phyloP scores from a whole-genome alignment of 305 asterid species.

The Ajuga reptans region DNA sequence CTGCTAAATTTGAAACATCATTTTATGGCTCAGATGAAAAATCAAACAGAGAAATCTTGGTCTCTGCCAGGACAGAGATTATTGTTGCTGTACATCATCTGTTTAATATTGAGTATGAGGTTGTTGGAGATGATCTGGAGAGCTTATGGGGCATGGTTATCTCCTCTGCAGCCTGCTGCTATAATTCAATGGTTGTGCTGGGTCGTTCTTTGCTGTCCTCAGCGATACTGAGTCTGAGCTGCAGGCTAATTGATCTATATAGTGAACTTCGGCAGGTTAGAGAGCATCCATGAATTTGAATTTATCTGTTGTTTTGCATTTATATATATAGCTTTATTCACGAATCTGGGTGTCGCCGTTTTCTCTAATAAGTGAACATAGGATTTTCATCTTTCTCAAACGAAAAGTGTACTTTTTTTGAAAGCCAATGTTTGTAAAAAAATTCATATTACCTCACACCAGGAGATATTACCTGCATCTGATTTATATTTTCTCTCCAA shows the following conservation, averaged over 20 bases:
- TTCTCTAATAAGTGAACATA: neutral
- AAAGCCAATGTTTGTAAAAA: neutral
- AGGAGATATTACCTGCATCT: conserved; percentile 3
- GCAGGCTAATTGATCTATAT: conserved; percentile 68
- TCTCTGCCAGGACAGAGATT: conserved; percentile 56
- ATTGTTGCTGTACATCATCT: conserved; percentile 47
- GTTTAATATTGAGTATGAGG: conserved; percentile 68
- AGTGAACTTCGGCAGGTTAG: conserved; percentile 96
- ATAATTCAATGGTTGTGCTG: conserved; percentile 33
- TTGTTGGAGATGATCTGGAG: conserved; percentile 72
- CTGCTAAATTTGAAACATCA: conserved; percentile 38
- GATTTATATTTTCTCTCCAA: neutral
- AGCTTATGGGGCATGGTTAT: conserved; percentile 61
- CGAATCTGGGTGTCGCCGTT: neutral
- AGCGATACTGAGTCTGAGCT: conserved; percentile 52
- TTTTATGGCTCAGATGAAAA: conserved; percentile 32
- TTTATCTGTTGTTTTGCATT: neutral
- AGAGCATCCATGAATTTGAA: conserved; percentile 16
- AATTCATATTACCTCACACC: neutral
- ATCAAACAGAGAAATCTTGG: conserved; percentile 35
- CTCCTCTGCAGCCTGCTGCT: conserved; percentile 46
- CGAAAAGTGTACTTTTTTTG: neutral
- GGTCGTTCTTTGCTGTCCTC: conserved; percentile 40
- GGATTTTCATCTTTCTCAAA: neutral
- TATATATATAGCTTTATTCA: neutral